Evolutionary conservation across 805 yeast genomes (phyloP), one percentile per base, ranked within the genome.

Genomic region (Barnettozyma wickerhamii): DNA sequence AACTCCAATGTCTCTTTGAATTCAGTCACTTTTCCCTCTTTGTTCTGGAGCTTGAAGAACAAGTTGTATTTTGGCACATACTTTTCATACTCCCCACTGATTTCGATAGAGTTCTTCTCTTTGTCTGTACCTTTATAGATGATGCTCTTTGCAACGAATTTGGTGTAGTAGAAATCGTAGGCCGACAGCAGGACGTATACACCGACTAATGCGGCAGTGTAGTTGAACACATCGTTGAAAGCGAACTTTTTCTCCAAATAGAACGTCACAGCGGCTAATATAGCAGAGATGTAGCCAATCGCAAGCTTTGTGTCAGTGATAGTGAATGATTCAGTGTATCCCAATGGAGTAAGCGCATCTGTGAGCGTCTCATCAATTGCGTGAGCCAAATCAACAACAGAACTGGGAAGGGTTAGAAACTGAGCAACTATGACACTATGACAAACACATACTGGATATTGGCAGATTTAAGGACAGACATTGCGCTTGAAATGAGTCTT

Each of bases 211-310:
- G 58, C 45, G 18, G 63, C 62, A 6, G 77, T 72, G 32, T 69
- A 59, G 13, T 48, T 43, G 39, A 66, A 60, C 1, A 70, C 62
- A 4, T 77, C 73, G 9, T 64, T 51, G 47, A 72, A 77, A 4
- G 54, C 45, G 33, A 62, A 53, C 44, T 74, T 72, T 59, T 76
- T 77, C 48, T 78, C 84, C 31, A 74, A 48, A 17, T 62, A 55
- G 51, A 67, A 78, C 37, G 79, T 68, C 3, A 58, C 51, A 4
- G 66, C 83, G 9, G 81, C 77, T 14, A 75, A 58, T 2, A 61
- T 55, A 7, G 72, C 81, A 23, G 76, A 71, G 15, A 66, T 47
- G 42, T 71, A 68, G 2, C 83, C 83, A 38, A 78, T 58, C 6
- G 66, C 72, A 34, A 77, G 57, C 52, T 72, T 75, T 14, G 66